Evolutionary conservation across 306 rosid species (phyloP), one percentile per base, ranked within the genome.

Genomic region (Medicago ruthenica): DNA sequence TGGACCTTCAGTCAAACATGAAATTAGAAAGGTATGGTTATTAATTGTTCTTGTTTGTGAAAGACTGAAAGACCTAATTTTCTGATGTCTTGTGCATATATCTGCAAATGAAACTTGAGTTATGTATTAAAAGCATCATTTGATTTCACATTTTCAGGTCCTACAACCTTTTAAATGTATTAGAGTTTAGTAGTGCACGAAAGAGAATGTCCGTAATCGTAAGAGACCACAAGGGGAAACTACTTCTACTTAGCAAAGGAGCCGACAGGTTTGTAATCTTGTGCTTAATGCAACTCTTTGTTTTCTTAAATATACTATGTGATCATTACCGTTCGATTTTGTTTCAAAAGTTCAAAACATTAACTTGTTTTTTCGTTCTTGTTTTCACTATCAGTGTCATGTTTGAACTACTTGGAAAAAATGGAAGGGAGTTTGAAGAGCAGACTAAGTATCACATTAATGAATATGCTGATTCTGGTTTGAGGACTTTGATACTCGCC

Each of bases 391-490:
- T 76, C 90, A 95, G 99, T 92, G 97, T 96, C 79, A 92, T 96
- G 97, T 92, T 96, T 76, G 96, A 92, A 86, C 82, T 92, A 76
- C 97, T 96, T 78, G 87, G 91, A 41, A 90, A 80, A 68, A 73
- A 90, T 61, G 97, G 93, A 79, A 88, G 87, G 64, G 91, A 92
- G 57, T 96, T 87, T 78, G 97, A 90, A 87, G 92, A 89, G 81
- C 48, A 87, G 59, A 96, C 99, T 24, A 83, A 51, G 81, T 81
- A 82, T 76, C 97, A 96, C 70, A 62, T 90, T n/a, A 85, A 85
- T 12, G 89, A 90, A 83, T 96, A 96, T 55, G 98, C 98, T 39
- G 99, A 96, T 87, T 97, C 99, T 71, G 99, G 99, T 79, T 83
- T 96, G 80, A 96, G 99, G 87, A 96, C 98, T 11, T 84, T 96